Base-by-base conservation (phyloP, 768 basidiomycete genomes). In the Russula foetens region DNA sequence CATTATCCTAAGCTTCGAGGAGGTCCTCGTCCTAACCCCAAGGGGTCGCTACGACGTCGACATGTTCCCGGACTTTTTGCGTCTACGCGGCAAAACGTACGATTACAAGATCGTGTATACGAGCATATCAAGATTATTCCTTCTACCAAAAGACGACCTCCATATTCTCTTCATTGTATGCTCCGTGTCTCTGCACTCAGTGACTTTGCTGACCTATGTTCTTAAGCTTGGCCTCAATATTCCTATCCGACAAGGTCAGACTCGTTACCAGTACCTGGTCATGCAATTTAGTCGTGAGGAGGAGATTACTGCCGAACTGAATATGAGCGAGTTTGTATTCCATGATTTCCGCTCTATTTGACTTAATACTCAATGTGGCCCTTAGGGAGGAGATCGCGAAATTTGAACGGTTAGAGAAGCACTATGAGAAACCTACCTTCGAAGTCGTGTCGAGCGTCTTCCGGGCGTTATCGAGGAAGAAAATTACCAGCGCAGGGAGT, bases 281-380 rank as follows among this genome's bases (percentile, higher is more conserved):
- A 95, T 98, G 88, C 95, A 97, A 68, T 98, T 97, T 73, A 88
- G 85, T n/a, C 82, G 90, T 59, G 96, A 98, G 66, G 97, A 98
- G 71, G 94, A 97, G 73, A 92, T 94, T 63, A 96, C 95, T 26
- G 91, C 94, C 6, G 94, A 97, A 70, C 75, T 98, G 38, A 97
- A 96, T 69, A 83, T 98, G 79, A 77, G 82, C 44, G 93, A 98
- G 93, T 95, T 73, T 56, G 90, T 78, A 43, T 39, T 53, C 19
- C 35, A 14, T 43, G 19, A 23, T 39, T 29, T 50, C 53, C 15
- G 46, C 7, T 28, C 44, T 58, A 12, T 63, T 15, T 7, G 46
- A 2, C 50, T 54, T 66, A 15, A 57, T 47, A 17, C 58, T 44
- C 21, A 28, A 24, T 9, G 46, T 4, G 46, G 15, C 14, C 21